phyloP scores from a whole-genome alignment of 2,329 filamentous ascomycete genomes.

The Drechslerella coelobrocha region DNA sequence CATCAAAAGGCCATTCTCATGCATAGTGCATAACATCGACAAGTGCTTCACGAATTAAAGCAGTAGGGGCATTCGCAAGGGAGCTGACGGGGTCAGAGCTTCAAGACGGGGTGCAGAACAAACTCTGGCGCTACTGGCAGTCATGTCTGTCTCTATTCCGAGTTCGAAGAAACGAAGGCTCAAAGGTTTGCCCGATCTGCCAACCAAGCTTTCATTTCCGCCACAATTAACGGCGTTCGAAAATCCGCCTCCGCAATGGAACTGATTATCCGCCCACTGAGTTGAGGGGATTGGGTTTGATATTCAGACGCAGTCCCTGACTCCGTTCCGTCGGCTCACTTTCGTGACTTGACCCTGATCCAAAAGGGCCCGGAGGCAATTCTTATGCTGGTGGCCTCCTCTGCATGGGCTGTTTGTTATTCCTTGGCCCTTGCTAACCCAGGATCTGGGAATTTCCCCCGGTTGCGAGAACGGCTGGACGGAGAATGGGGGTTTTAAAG shows the following conservation, averaged over 20 bases:
- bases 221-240: not conserved
- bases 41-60: conserved; percentile 13
- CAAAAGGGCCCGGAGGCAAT: not conserved
- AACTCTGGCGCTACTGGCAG: too few species aligned
- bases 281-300: not conserved
- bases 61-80: not conserved
- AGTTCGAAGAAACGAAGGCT: too few species aligned
- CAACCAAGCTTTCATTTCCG: not conserved
- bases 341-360: not conserved
- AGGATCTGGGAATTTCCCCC: conserved; percentile 45
- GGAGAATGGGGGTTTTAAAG: conserved; percentile 38
- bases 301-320: too few species aligned
- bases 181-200: not conserved
- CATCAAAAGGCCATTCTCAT: conserved; percentile 3
- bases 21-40: not conserved
- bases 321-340: not conserved
- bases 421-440: conserved; percentile 43
- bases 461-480: conserved; percentile 23
- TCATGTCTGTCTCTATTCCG: not conserved
- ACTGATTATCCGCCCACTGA: not conserved
- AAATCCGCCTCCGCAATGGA: not conserved
- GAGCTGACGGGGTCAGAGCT: conserved; percentile 7
- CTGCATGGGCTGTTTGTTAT: conserved; percentile 26
- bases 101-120: conserved; percentile 22
- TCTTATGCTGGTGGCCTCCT: conserved; percentile 1